Evolutionary conservation across 1,284 basidiomycete species (phyloP), one percentile per base, ranked within the genome.

Genomic region (Moesziomyces sp.): DNA sequence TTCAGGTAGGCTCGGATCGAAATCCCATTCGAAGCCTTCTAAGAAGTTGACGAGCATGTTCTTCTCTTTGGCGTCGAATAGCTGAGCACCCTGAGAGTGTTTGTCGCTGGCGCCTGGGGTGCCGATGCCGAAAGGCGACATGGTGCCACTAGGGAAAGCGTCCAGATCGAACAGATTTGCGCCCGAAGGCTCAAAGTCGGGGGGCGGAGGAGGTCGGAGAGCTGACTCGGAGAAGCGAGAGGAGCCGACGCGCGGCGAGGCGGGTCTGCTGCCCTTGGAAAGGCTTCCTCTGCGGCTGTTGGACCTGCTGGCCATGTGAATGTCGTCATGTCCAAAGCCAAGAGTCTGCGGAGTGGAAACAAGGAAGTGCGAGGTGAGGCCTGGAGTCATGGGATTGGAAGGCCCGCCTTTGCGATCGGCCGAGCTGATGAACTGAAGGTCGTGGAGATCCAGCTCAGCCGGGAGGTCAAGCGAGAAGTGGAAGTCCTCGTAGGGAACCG

Each of bases 1-100:
- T 26, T 77, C 72, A 3, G 79, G 79, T 11, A 81, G 52, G 13
- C 60, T 64, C 1, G 79, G 79, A 43, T 81, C 76, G 58, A 81
- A 81, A 45, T 81, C 77, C 73, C 75, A 80, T 44, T 81, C 77
- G 43, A 81, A 80, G 10, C 78, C 74, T 50, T 74, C 70, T 28
- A 81, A 51, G 59, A 81, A 81, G 58, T 67, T 77, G 52, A 74
- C 63, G 6, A 81, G 53, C 23, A 81, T 58, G 19, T 60, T 66
- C 53, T 72, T 63, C 40, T 81, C 79, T 43, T 62, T 73, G 7
- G 78, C 66, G 42, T 81, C 76, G 38, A 81, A 81, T 10, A 81
- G 64, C 28, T 58, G 49, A 9, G 47, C 53, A 47, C 44, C 52
- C 21, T 58, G 58, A 18, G 48, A 52, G 2, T 40, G 23, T 19